Conservation (phyloP, 345 rosid genomes). For the Aethionema arabicum region DNA sequence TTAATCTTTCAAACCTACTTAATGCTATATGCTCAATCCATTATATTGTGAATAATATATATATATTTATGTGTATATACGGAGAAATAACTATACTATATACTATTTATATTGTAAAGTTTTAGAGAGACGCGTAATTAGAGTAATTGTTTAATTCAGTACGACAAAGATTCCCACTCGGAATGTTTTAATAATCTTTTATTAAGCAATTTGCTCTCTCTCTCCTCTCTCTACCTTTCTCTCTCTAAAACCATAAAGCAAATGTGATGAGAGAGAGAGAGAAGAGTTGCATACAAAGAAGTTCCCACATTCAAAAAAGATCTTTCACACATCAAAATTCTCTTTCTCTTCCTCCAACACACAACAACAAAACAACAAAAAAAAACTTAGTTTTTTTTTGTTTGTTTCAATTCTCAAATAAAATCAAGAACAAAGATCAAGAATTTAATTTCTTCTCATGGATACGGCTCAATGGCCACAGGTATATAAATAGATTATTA, state of each 20-base stretch:
- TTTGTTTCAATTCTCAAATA: constrained; percentile 4
- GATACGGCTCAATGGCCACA: constrained; percentile 98
- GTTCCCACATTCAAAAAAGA: constrained; percentile 44
- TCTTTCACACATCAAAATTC: constrained; percentile 37
- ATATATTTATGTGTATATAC: too few species aligned
- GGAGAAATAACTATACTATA: neutral
- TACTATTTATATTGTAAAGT: constrained; percentile 1
- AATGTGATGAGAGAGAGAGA: constrained; percentile 36
- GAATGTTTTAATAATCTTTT: constrained; percentile 35
- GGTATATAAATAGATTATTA: constrained; percentile 43
- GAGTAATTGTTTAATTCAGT: constrained; percentile 28
- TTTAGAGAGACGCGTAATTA: constrained; percentile 28
- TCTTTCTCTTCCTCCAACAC: constrained; percentile 42
- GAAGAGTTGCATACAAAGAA: constrained; percentile 36
- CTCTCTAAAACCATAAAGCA: constrained; percentile 45
- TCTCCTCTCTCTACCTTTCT: constrained; percentile 15
- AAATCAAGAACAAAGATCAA: constrained; percentile 16
- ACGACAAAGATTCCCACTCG: constrained; percentile 51
- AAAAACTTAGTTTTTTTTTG: neutral
- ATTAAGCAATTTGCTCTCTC: constrained; percentile 34
- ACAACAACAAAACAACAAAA: constrained; percentile 23
- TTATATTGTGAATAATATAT: constrained; percentile 5
- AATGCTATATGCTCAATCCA: neutral
- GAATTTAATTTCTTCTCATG: constrained; percentile 59
- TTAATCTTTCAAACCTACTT: neutral